Evolutionary conservation across 805 yeast genomes (phyloP).

Genomic region (Tetrapisispora taiwanensis): DNA sequence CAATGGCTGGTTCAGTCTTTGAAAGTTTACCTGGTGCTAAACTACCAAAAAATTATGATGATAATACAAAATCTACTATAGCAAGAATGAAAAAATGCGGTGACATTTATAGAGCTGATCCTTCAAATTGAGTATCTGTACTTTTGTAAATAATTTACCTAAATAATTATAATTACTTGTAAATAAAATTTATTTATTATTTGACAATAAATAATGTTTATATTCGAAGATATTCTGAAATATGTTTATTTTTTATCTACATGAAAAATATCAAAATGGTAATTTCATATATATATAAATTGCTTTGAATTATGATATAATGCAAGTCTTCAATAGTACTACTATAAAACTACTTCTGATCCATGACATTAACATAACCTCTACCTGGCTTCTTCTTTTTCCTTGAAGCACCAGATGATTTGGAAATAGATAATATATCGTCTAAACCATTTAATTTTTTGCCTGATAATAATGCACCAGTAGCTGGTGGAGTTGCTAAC

Average conservation of each 20-base stretch:
- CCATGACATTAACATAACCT: slow-evolving; percentile 63
- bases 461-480: slow-evolving; percentile 21
- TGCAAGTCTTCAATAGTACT: too few relatives aligned
- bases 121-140: background rate
- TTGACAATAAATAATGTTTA: too few relatives aligned
- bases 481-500: slow-evolving; percentile 12
- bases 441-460: slow-evolving; percentile 36
- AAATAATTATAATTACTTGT: background rate
- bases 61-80: slow-evolving; percentile 19
- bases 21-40: slow-evolving; percentile 41
- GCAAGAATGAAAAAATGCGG: slow-evolving; percentile 26
- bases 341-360: slow-evolving; percentile 11
- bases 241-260: too few relatives aligned
- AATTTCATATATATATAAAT: too few relatives aligned
- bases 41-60: slow-evolving; percentile 22
- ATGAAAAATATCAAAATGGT: background rate
- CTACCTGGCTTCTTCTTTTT: slow-evolving; percentile 39
- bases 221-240: background rate
- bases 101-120: slow-evolving; percentile 20
- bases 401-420: slow-evolving; percentile 22
- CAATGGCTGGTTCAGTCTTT: slow-evolving; percentile 58
- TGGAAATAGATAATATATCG: slow-evolving; percentile 34
- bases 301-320: too few relatives aligned
- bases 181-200: background rate
- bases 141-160: background rate